phyloP scores from a whole-genome alignment of 2,329 filamentous ascomycete species.

The Venturia pyrina region DNA sequence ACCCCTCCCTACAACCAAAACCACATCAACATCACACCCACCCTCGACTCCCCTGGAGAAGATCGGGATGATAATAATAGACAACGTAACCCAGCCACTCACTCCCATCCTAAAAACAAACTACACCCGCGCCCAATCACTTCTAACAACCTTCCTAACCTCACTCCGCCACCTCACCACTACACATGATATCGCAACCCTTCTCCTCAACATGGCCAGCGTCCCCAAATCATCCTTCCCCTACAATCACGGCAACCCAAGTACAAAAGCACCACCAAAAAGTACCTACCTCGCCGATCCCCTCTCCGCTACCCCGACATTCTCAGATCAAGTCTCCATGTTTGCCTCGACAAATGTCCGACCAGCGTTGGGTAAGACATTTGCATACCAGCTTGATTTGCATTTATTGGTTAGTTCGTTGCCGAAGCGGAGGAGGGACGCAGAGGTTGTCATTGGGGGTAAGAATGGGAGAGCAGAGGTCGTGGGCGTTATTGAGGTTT shows the following conservation, averaged over 20 bases:
- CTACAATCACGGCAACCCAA: neutral
- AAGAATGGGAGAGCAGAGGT: conserved; percentile 16
- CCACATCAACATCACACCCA: neutral
- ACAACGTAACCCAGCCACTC: conserved; percentile 30
- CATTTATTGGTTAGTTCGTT: conserved; percentile 31
- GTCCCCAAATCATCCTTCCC: conserved; percentile 6
- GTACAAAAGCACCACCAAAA: neutral
- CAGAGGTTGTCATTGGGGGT: conserved; percentile 22
- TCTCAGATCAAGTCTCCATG: conserved; percentile 21
- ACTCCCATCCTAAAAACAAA: conserved; percentile 28
- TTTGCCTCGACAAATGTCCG: conserved; percentile 28
- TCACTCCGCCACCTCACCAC: conserved; percentile 30
- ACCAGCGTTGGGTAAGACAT: conserved; percentile 29
- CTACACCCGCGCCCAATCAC: conserved; percentile 29
- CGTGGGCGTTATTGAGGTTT: conserved; percentile 33
- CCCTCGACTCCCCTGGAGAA: neutral
- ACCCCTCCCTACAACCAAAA: neutral
- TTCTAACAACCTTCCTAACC: conserved; percentile 32
- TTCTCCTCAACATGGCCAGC: conserved; percentile 28
- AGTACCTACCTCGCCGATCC: conserved; percentile 10
- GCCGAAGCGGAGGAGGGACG: conserved; percentile 27
- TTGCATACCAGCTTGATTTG: conserved; percentile 28
- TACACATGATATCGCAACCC: conserved; percentile 27
- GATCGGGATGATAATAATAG: conserved; percentile 27
- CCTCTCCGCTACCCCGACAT: neutral